Evolutionary conservation across 495 filamentous ascomycete species (phyloP).

Genomic region (Annulohypoxylon maeteangense): DNA sequence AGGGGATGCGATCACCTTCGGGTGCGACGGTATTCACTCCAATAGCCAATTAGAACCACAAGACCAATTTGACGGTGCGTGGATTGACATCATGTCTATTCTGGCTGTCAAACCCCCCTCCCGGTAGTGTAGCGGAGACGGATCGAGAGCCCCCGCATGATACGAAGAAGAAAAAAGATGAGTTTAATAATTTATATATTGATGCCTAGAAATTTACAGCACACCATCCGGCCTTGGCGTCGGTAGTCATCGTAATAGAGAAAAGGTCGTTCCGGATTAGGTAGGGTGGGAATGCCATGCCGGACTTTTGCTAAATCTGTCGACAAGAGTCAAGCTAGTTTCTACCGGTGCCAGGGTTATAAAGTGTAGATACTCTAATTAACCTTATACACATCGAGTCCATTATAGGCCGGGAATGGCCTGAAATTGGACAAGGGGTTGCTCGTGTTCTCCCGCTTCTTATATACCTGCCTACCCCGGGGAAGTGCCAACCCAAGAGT

Average conservation of each 20-base stretch:
- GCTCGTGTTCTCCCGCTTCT: conserved; percentile 44
- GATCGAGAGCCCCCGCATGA: conserved; percentile 85
- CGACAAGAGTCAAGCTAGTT: conserved; percentile 30
- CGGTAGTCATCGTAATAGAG: conserved; percentile 35
- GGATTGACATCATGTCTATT: too few species aligned
- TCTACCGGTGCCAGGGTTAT: conserved; percentile 32
- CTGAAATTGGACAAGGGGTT: conserved; percentile 45
- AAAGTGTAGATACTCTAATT: conserved; percentile 39
- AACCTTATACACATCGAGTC: conserved; percentile 38
- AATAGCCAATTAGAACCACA: too few species aligned
- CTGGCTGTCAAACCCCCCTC: conserved; percentile 83
- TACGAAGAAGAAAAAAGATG: conserved; percentile 51
- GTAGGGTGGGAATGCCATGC: conserved; percentile 44
- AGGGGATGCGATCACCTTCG: too few species aligned
- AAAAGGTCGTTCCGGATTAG: conserved; percentile 35
- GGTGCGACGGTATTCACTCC: too few species aligned
- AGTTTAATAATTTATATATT: conserved; percentile 40
- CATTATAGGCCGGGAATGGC: conserved; percentile 46
- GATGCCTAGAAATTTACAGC: conserved; percentile 38
- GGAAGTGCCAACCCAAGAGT: conserved; percentile 39
- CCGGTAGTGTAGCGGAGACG: conserved; percentile 87
- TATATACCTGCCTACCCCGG: conserved; percentile 48
- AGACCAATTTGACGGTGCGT: too few species aligned
- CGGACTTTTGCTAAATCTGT: conserved; percentile 38
- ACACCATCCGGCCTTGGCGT: conserved; percentile 39